Conservation (phyloP, 176 grass and related monocot genomes). For the barley (Hordeum vulgare) region MorexV3_pseudomolecules_assembly NC_058518.1:431412221-431412720, state of each 20-base stretch:
- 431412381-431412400: slow-evolving; percentile 74
- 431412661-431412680: neutral
- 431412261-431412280: slow-evolving; percentile 72
- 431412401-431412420: slow-evolving; percentile 39
- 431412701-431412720: neutral
- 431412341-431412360: neutral
- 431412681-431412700: neutral
- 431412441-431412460: slow-evolving; percentile 58
- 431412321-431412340: neutral
- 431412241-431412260: slow-evolving; percentile 57
- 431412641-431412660: neutral
- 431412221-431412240: slow-evolving; percentile 45
- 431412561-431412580: slow-evolving; percentile 82
- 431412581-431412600: slow-evolving; percentile 64
- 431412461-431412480: slow-evolving; percentile 79
- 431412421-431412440: slow-evolving; percentile 66
- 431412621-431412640: slow-evolving; percentile 45
- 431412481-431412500: slow-evolving; percentile 7
- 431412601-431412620: slow-evolving; percentile 86
- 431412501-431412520: neutral
- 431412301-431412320: neutral
- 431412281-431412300: slow-evolving; percentile 21
- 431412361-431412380: slow-evolving; percentile 76
- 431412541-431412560: slow-evolving; percentile 74
- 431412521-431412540: slow-evolving; percentile 11